These are phyloP conservation scores for Fusarium sp. DNA, from an alignment of 2,329 filamentous ascomycete species.

Conservation along the genomic window DNA sequence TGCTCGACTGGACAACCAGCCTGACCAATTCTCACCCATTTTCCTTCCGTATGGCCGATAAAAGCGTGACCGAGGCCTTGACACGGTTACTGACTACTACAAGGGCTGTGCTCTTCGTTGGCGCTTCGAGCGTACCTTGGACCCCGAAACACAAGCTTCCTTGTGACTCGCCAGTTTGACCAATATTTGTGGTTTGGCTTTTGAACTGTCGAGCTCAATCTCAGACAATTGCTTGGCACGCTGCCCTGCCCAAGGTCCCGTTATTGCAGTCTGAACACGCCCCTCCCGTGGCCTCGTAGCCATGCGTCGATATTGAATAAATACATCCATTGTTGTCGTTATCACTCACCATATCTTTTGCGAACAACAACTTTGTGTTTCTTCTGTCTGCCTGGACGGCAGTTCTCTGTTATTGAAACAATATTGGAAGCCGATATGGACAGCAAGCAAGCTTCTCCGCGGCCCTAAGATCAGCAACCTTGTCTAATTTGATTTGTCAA, in stretches of 20 bases:
- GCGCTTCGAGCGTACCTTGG: constrained; percentile 27
- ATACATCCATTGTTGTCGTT: constrained; percentile 25
- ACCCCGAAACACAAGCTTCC: constrained; percentile 27
- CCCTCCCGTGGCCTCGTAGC: constrained; percentile 21
- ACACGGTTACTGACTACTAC: constrained; percentile 9
- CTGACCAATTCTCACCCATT: constrained; percentile 29
- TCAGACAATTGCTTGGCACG: constrained; percentile 35
- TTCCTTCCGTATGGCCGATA: constrained; percentile 22
- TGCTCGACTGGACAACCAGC: constrained; percentile 17
- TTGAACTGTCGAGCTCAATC: constrained; percentile 25
- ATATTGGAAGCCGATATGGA: constrained; percentile 12
- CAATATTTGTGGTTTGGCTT: constrained; percentile 22
- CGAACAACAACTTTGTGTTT: background rate
- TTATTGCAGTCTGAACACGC: constrained; percentile 17
- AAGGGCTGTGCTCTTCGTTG: constrained; percentile 27
- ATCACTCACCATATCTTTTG: constrained; percentile 11
- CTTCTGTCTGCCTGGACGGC: constrained; percentile 1
- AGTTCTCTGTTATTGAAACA: background rate
- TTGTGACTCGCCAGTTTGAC: constrained; percentile 35
- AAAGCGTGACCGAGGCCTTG: constrained; percentile 18
- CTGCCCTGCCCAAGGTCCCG: constrained; percentile 20
- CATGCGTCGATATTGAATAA: constrained; percentile 28
- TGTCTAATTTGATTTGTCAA: constrained; percentile 36
- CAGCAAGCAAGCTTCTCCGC: constrained; percentile 32
- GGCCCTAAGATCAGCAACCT: constrained; percentile 32